A percentile compares a stretch with the other conserved stretches of the same genome.
Conservation (phyloP, 305 asterid species). For the Caryopteris hybrid region DNA sequence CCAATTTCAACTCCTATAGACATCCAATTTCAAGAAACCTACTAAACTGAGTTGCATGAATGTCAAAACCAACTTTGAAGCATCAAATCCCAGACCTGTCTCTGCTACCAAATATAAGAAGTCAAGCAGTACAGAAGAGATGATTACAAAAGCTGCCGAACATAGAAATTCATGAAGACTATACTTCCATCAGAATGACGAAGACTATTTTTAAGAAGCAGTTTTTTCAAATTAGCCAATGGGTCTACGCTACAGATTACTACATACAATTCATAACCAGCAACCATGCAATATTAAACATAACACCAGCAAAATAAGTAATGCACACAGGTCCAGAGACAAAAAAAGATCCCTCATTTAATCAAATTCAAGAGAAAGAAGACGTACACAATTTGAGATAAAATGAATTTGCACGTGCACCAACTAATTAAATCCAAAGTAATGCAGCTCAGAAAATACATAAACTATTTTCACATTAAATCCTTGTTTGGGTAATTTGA, state of each 20-base stretch:
- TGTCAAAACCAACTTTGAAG: not conserved
- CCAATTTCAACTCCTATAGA: not conserved
- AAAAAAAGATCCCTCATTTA: not conserved
- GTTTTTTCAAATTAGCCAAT: not conserved
- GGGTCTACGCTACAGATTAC: not conserved
- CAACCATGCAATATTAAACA: not conserved
- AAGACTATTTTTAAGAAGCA: not conserved
- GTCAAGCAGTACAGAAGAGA: not conserved
- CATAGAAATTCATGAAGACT: not conserved
- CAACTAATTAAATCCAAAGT: not conserved
- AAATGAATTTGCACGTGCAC: not conserved
- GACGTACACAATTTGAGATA: not conserved
- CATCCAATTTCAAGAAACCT: not conserved
- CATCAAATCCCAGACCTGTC: not conserved
- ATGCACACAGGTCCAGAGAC: not conserved
- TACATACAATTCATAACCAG: not conserved
- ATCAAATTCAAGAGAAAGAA: not conserved
- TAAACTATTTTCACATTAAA: not conserved
- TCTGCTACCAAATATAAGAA: not conserved
- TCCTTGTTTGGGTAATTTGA: too few relatives aligned
- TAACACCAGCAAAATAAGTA: not conserved
- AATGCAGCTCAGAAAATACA: not conserved
- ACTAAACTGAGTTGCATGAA: not conserved
- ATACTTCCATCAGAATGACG: not conserved
- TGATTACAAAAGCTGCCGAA: not conserved